These are phyloP conservation scores for Ascochyta lentis DNA, from an alignment of 2,329 filamentous ascomycete genomes.

Conservation along the genomic window DNA sequence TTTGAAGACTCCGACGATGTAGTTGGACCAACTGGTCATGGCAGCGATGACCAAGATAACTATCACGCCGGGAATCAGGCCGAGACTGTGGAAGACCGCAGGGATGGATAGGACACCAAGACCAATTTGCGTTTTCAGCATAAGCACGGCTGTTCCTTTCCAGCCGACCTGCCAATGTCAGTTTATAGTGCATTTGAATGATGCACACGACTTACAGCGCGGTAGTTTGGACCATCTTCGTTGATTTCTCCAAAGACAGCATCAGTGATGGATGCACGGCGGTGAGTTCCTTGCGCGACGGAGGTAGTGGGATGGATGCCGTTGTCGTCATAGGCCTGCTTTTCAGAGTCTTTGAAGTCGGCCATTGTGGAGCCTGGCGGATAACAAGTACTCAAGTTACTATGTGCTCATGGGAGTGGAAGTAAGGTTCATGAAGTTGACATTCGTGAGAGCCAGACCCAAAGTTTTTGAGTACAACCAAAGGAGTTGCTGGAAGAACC, in stretches of 20 bases:
- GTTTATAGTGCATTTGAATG: constrained; percentile 55
- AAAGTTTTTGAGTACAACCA: neutral
- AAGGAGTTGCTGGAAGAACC: neutral
- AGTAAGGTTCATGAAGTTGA: too few species aligned
- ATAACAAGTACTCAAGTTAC: neutral
- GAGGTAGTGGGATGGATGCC: constrained; percentile 9
- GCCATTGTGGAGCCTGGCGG: neutral
- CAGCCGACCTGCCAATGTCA: constrained; percentile 30
- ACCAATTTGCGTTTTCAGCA: constrained; percentile 43
- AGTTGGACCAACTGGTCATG: constrained; percentile 59
- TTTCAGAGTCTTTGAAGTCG: constrained; percentile 15
- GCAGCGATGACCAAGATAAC: constrained; percentile 49
- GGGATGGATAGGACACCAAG: constrained; percentile 60
- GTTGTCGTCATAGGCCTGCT: constrained; percentile 2
- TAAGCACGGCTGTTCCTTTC: constrained; percentile 35
- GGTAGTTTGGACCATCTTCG: constrained; percentile 62
- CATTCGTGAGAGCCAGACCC: neutral
- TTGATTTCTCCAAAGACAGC: constrained; percentile 59
- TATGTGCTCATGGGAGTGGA: too few species aligned
- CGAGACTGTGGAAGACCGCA: constrained; percentile 53
- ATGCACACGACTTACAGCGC: constrained; percentile 44
- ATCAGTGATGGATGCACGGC: constrained; percentile 21
- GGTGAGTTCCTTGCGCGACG: constrained; percentile 8
- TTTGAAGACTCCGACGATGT: constrained; percentile 62
- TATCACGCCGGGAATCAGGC: constrained; percentile 58